Base-by-base conservation (phyloP, 495 filamentous ascomycete species). In the Platismatia glauca region DNA sequence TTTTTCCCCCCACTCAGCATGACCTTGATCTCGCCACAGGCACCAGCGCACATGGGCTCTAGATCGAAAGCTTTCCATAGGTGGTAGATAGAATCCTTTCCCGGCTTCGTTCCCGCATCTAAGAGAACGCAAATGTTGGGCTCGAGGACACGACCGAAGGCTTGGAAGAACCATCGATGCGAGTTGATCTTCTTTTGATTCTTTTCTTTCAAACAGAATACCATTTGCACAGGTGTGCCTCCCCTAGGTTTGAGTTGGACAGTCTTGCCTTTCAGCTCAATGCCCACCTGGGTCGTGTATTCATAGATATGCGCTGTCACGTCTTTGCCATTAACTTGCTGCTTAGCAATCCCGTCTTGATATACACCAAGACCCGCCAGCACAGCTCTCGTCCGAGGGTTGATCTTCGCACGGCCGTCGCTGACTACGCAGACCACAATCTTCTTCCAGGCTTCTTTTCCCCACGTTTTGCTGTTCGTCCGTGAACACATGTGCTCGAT, bases 141-240 rank as follows among this genome's bases (percentile, higher is more conserved):
- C 53, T 99, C 86, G 24, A 99, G 76, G 13, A 97, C 89, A 46
- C 83, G 82, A 57, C 95, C 95, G 73, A 99, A 99, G 1, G 93
- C 95, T 70, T 96, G 88, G 83, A 99, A 97, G 78, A 97, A 97
- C 95, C 95, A 99, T 68, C 95, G 79, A 71, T 99, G 95, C 3
- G 93, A 97, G 71, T 99, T 99, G 81, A 99, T 97, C 79, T 99
- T 99, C 80, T 99, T 99, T 79, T 96, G 91, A 71, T 99, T 99
- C 81, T 97, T 95, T 73, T 99, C 95, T 80, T 99, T 99, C 66
- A 99, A 73, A 71, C 95, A 99, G 80, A 99, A 99, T 0, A 99
- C 84, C 82, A 99, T 88, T 75, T 99, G 95, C 15, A 97, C 89
- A 0, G 93, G 92, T 57, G 88, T 86, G 33, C 86, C 87, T 43